Evolutionary conservation across 768 basidiomycete species (phyloP).

Genomic region (Xerocomus potaroensis): DNA sequence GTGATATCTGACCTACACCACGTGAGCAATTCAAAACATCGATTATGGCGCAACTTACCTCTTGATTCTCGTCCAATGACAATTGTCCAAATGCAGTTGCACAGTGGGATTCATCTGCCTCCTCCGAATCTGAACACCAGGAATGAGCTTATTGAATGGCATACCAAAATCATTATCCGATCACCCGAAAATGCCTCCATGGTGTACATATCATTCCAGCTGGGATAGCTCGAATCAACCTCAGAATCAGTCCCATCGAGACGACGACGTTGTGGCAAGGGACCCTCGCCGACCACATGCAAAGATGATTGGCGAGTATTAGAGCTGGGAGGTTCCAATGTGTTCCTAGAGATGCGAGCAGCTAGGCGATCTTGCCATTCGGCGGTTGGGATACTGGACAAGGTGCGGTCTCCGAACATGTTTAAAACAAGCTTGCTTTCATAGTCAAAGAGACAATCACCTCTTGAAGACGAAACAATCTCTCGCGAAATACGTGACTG

Average conservation of each 20-base stretch:
- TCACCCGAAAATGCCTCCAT: constrained; percentile 41
- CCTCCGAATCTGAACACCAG: constrained; percentile 28
- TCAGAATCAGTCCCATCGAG: constrained; percentile 28
- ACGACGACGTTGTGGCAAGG: constrained; percentile 45
- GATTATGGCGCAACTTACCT: constrained; percentile 38
- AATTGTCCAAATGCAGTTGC: constrained; percentile 63
- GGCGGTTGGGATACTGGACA: constrained; percentile 60
- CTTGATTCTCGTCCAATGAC: constrained; percentile 72
- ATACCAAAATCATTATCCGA: neutral
- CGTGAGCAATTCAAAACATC: constrained; percentile 10
- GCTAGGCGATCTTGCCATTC: constrained; percentile 80
- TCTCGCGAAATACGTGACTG: constrained; percentile 77
- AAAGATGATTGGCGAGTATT: constrained; percentile 16
- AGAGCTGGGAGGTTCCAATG: constrained; percentile 5
- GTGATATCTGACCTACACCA: constrained; percentile 74
- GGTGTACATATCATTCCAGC: constrained; percentile 60
- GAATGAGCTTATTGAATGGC: constrained; percentile 17
- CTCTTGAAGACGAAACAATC: constrained; percentile 70
- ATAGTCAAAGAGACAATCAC: constrained; percentile 26
- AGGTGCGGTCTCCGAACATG: constrained; percentile 43
- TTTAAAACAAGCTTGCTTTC: constrained; percentile 5
- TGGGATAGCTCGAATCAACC: constrained; percentile 26
- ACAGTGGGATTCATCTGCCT: constrained; percentile 39
- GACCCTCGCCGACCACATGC: constrained; percentile 31
- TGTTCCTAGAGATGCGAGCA: constrained; percentile 42